Percentiles rank a stretch among this genome's conserved stretches.
Evolutionary conservation across 352 stramenopile genomes (phyloP).

Genomic region (Globisporangium iwayamae): DNA sequence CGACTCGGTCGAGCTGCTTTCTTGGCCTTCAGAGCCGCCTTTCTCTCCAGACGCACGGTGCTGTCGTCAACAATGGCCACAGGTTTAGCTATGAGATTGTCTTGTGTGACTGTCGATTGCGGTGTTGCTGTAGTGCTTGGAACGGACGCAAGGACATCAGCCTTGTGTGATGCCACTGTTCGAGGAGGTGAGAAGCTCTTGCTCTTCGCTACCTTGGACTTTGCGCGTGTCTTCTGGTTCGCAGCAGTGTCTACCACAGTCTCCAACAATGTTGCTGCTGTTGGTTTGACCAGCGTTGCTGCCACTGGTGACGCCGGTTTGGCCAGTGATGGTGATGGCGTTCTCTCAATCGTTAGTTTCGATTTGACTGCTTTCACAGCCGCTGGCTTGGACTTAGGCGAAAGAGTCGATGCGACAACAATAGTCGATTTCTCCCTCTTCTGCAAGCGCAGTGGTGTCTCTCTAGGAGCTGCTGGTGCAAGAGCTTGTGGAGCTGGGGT

Average conservation of each 20-base stretch:
- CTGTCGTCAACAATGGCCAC: background rate
- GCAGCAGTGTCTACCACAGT: background rate
- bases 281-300: background rate
- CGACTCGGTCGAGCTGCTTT: background rate
- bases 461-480: background rate
- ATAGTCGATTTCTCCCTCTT: background rate
- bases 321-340: background rate
- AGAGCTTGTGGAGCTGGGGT: background rate
- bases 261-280: background rate
- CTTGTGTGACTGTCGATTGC: background rate
- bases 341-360: background rate
- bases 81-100: background rate
- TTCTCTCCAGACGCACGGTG: background rate
- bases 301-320: background rate
- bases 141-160: background rate
- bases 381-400: background rate
- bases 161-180: background rate
- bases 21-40: background rate
- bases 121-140: background rate
- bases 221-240: background rate
- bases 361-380: background rate
- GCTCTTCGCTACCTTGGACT: background rate
- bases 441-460: background rate
- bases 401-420: background rate
- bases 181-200: background rate